Percentiles rank a stretch among this genome's conserved stretches.
Conservation (phyloP, 1,284 basidiomycete genomes). For the Heliocybe sulcata region DNA sequence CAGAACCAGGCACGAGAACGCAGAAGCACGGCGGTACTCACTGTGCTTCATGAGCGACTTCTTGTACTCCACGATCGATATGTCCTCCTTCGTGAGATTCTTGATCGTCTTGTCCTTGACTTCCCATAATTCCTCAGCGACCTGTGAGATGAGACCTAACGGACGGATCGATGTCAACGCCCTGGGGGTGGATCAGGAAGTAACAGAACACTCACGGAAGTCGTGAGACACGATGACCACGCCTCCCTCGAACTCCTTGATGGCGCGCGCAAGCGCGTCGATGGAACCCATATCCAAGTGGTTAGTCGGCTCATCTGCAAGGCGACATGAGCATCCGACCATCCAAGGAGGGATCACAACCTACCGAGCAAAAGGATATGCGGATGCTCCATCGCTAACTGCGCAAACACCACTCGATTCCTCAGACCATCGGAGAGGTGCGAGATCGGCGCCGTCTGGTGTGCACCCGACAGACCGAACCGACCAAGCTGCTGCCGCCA, state of each 20-base stretch:
- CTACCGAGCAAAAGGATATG: conserved; percentile 81
- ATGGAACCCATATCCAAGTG: conserved; percentile 95
- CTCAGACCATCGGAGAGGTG: conserved; percentile 94
- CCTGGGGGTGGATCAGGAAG: background rate
- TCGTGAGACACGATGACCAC: conserved; percentile 40
- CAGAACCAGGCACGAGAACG: conserved; percentile 9
- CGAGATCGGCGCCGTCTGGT: conserved; percentile 91
- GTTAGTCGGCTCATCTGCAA: conserved; percentile 80
- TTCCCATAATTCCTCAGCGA: conserved; percentile 98
- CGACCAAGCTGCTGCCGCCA: conserved; percentile 94
- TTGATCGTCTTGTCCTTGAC: conserved; percentile 92
- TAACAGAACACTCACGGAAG: background rate
- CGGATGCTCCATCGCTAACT: conserved; percentile 91
- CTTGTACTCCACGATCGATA: conserved; percentile 91
- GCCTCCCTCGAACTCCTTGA: conserved; percentile 96
- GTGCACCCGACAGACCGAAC: conserved; percentile 91
- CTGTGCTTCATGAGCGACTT: conserved; percentile 67
- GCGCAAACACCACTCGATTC: conserved; percentile 91
- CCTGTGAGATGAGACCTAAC: conserved; percentile 81
- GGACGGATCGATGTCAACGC: background rate
- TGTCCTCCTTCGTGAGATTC: conserved; percentile 86
- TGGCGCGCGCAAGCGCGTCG: conserved; percentile 89
- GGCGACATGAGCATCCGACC: conserved; percentile 1
- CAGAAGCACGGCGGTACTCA: conserved; percentile 24
- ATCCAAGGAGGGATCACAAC: conserved; percentile 10